Percentiles rank a stretch among this genome's conserved stretches.
Evolutionary conservation across 768 basidiomycete genomes (phyloP).

Genomic region (Rubroboletus satanas): DNA sequence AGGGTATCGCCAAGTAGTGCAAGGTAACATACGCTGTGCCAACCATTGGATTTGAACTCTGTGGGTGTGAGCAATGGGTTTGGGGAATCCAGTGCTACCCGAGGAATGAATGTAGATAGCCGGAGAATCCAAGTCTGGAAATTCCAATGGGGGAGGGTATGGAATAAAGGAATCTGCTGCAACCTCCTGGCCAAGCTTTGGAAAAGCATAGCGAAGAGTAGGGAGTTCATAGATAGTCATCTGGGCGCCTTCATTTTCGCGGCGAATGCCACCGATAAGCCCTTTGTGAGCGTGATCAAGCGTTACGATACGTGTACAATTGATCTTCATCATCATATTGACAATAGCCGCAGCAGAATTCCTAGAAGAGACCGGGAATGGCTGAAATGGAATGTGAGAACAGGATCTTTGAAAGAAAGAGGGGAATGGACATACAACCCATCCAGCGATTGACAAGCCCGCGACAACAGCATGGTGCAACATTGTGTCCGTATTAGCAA

Average conservation of each 20-base stretch:
- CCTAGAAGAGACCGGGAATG: slow-evolving; percentile 38
- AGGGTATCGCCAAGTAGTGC: neutral
- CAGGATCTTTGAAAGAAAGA: slow-evolving; percentile 16
- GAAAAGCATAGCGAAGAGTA: slow-evolving; percentile 32
- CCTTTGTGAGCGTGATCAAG: slow-evolving; percentile 15
- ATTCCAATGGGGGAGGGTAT: slow-evolving; percentile 11
- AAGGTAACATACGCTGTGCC: slow-evolving; percentile 29
- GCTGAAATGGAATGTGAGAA: slow-evolving; percentile 21
- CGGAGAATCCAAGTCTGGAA: slow-evolving; percentile 32
- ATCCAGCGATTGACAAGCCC: slow-evolving; percentile 40
- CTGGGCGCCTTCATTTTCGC: neutral
- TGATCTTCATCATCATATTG: slow-evolving; percentile 21
- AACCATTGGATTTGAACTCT: slow-evolving; percentile 34
- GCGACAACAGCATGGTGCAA: slow-evolving; percentile 31
- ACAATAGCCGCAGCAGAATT: slow-evolving; percentile 42
- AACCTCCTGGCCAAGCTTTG: slow-evolving; percentile 36
- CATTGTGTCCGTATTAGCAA: slow-evolving; percentile 32
- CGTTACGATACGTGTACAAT: slow-evolving; percentile 20
- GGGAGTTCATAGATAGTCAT: slow-evolving; percentile 20
- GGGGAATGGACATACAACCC: slow-evolving; percentile 27
- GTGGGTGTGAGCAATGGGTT: slow-evolving; percentile 39
- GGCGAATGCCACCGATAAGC: slow-evolving; percentile 11
- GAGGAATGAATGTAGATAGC: slow-evolving; percentile 48
- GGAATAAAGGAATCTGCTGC: slow-evolving; percentile 13
- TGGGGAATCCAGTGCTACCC: slow-evolving; percentile 50